Evolutionary conservation across 306 rosid species (phyloP), one percentile per base, ranked within the genome.

Genomic region (Malus sylvestris): DNA sequence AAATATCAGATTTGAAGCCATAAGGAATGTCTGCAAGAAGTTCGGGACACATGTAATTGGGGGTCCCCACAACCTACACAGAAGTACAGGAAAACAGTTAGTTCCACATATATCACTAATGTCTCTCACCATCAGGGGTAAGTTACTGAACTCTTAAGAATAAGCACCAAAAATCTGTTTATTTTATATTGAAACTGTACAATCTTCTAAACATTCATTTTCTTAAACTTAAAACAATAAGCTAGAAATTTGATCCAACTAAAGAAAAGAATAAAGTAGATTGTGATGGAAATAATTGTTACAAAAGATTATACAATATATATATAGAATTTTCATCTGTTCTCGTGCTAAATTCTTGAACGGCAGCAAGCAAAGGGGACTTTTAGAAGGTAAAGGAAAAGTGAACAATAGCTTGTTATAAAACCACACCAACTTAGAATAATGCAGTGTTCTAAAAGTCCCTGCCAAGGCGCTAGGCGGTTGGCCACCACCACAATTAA

Each of bases 1-100:
- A 96, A 84, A 96, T 96, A 82, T 96, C 99, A 72, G 99, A 96
- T 83, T 96, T 96, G 84, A 96, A 96, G 80, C 99, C 99, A 72
- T 96, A 96, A 15, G 99, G 99, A 82, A 96, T 96, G 84, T 96
- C 99, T 6, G 99, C 98, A 76, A 96, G 96, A 72, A 96, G 93
- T 88, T 96, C 99, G 70, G 99, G 99, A 85, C 99, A 96, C 99
- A 96, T 96, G 82, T 96, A 96, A 84, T 96, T 96, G 38, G 99
- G 99, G 83, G 99, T 96, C 83, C 99, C 99, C 12, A 96, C 99
- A 49, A 96, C 99, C 99, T 96, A 58, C 23, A 77, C 38, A 60
- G 35, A 70, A 42, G 61, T 69, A 83, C 6, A 52, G 58, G 45
- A 60, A 38, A 42, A 71, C 45, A 14, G 20, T 52, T 18, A 65